phyloP scores from a whole-genome alignment of 257 asterid species.

The Linaria vulgaris region DNA sequence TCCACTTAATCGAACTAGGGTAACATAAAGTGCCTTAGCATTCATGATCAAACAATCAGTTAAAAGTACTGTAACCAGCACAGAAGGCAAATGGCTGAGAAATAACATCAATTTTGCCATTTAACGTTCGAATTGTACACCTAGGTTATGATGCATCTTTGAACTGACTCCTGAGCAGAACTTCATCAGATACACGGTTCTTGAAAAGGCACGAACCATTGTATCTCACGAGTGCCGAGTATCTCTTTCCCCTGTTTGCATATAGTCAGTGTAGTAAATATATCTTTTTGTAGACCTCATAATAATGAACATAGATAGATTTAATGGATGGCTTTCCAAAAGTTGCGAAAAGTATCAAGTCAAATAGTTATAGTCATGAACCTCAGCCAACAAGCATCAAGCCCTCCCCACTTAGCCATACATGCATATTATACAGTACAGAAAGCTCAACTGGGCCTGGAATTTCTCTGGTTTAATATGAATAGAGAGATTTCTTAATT shows the following conservation, averaged over 20 bases:
- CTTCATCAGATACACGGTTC: neutral
- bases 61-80: neutral
- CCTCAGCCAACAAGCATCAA: neutral
- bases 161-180: neutral
- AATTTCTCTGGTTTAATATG: conserved; percentile 9
- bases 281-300: no score
- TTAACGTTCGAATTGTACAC: neutral
- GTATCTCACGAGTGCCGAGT: no score
- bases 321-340: no score
- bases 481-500: neutral
- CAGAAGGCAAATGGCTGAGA: neutral
- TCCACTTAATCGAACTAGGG: no score
- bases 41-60: conserved; percentile 11
- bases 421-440: neutral
- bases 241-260: neutral
- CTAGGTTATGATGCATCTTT: neutral
- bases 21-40: conserved; percentile 1
- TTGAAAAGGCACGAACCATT: neutral
- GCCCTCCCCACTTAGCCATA: neutral
- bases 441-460: neutral
- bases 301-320: no score
- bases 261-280: neutral
- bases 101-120: neutral
- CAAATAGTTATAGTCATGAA: no score
- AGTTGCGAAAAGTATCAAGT: no score